Evolutionary conservation across 139 green algal genomes (phyloP), one percentile per base, ranked within the genome.

Genomic region (Asterochloris sp.): DNA sequence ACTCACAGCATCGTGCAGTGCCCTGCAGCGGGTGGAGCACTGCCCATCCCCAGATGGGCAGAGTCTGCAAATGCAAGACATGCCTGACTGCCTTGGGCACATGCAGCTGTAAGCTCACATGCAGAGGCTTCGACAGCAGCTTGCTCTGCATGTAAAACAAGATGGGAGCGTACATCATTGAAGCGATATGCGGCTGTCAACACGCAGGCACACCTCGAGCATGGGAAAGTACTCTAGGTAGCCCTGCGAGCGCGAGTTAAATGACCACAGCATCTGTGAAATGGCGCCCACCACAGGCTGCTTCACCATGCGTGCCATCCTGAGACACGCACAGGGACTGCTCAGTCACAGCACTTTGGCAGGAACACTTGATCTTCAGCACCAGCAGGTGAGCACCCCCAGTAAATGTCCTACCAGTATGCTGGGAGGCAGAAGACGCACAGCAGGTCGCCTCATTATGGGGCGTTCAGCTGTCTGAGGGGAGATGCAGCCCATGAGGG

Each of bases 201-300:
- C 38, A 54, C 6, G 23, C 38, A 47, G 13, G 29, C 60, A 23
- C 38, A 76, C 83, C 47, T 79, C 38, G 10, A 91, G 71, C 62
- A 84, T 63, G 38, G 80, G 83, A 24, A 78, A 60, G 68, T 13
- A 13, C 62, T 82, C 73, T 6, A 90, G 80, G 69, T 78, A 82
- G 26, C 78, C 82, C 54, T 90, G 87, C 0, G 84, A 80, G 0
- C 66, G 77, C 24, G 74, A 85, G 61, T 76, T 85, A 66, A 85
- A 88, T 69, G 82, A 85, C 28, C 67, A 80, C 27, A 90, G 69
- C 54, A 78, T 84, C 27, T 85, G 78, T 17, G 68, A 78, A n/a
- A 88, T 85, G 23, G 81, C 64, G 6, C 74, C 84, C 19, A 83
- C 74, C 2, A 90, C 81, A 28, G 87, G 87, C 62, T 86, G 79